Percentiles rank a stretch among this genome's conserved stretches.
Evolutionary conservation across 78 protist species (phyloP).

Genomic region (Carpediemonas membranifera): DNA sequence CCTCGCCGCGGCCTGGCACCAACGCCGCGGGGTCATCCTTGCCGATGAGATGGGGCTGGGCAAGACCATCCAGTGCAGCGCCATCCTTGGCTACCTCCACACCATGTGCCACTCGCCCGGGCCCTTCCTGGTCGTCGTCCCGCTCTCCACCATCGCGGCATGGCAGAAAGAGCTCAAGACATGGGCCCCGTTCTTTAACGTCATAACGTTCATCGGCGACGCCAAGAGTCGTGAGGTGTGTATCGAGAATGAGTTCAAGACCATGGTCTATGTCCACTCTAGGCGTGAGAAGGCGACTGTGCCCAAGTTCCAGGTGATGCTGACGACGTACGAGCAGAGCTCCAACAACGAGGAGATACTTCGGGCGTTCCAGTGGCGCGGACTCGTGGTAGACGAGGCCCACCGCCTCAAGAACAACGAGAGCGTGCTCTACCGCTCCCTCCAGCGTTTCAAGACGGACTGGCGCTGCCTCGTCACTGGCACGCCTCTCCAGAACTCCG

Average conservation of each 20-base stretch:
- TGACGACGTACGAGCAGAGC: conserved; percentile 46
- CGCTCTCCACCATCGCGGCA: conserved; percentile 77
- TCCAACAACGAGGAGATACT: conserved; percentile 15
- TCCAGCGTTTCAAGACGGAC: neutral
- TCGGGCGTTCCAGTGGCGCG: neutral
- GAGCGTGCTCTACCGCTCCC: neutral
- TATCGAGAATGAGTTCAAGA: neutral
- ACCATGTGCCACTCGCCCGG: conserved; percentile 51
- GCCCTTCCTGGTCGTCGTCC: conserved; percentile 87
- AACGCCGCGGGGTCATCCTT: conserved; percentile 17
- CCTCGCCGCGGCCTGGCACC: conserved; percentile 28
- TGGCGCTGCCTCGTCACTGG: conserved; percentile 60
- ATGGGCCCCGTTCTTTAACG: conserved; percentile 51
- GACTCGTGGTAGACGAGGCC: conserved; percentile 46
- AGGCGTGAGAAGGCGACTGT: neutral
- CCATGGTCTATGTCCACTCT: neutral
- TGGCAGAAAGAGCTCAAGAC: conserved; percentile 77
- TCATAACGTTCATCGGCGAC: conserved; percentile 37
- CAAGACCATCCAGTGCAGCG: conserved; percentile 7
- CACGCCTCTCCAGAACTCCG: conserved; percentile 79
- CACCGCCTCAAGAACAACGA: conserved; percentile 48
- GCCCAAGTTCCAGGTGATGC: conserved; percentile 48
- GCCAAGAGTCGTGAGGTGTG: conserved; percentile 20
- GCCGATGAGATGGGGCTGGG: conserved; percentile 24
- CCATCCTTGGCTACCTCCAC: conserved; percentile 50